Evolutionary conservation across 176 grass and related monocot species (phyloP), one percentile per base, ranked within the genome.

Genomic region (Stipa capillata): DNA sequence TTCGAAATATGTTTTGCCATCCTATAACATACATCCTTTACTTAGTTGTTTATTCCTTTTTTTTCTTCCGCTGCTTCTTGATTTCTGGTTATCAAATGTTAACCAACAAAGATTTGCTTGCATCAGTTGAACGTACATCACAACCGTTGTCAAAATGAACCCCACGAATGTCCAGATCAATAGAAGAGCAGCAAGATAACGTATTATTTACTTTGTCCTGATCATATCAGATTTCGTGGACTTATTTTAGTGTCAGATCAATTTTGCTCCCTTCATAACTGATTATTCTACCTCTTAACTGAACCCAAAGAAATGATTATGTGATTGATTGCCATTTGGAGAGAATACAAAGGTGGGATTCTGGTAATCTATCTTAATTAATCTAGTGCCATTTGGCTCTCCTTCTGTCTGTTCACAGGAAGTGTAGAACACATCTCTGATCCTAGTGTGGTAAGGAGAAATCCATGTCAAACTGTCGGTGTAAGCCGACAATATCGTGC

Each of bases 271-370:
- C 18, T 18, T 62, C 59, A 47, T 44, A 8, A 16, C 20, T 20
- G 18, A 23, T 47, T 78, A 32, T 16, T 49, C n/a, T 78, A 44
- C 31, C 4, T 5, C 17, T 44, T 60, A 37, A 37, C 41, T 45
- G 20, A 60, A 78, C 18, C 17, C 17, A 35, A 64, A 63, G 35
- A 42, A 72, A 44, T 27, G 23, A 36, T 45, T 47, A 4, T 32
- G 18, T 58, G 40, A 28, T 50, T 47, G 45, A 21, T 52, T 63
- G 82, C 82, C 87, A 89, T 55, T 85, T 89, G 82, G 82, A 85
- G 70, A 79, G 33, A 32, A 29, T 25, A 43, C 33, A 24, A 12
- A 47, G 36, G 36, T 63, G 8, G 5, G 20, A n/a, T 17, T 52
- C 1, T 53, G 21, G 6, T 47, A 74, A 27, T 33, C 6, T 43